Percentiles rank a stretch among this genome's conserved stretches.
Evolutionary conservation across 2,329 filamentous ascomycete species (phyloP).

Genomic region (Cordyceps farinosa): DNA sequence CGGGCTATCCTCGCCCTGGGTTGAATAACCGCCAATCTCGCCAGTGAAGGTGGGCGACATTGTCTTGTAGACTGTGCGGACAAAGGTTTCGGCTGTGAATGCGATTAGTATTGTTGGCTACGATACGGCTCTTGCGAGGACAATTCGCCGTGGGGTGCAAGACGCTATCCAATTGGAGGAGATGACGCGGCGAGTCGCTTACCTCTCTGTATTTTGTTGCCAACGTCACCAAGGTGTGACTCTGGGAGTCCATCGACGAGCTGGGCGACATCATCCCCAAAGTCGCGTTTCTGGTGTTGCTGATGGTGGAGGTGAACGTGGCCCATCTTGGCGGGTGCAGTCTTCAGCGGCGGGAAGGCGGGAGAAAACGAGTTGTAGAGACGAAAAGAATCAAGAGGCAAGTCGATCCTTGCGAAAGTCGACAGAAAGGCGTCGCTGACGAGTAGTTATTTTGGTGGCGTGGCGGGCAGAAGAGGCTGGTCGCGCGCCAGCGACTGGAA

Average conservation of each 20-base stretch:
- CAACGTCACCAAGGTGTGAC: not conserved
- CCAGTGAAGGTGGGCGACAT: slow-evolving; percentile 40
- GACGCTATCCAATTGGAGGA: not conserved
- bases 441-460: slow-evolving; percentile 12
- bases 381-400: not conserved
- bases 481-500: slow-evolving; percentile 16
- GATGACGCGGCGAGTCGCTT: not conserved
- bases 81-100: slow-evolving; percentile 9
- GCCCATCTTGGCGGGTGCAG: slow-evolving; percentile 15
- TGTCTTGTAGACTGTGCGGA: slow-evolving; percentile 41
- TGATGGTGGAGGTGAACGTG: slow-evolving; percentile 15
- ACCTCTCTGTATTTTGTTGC: slow-evolving; percentile 3
- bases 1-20: slow-evolving; percentile 17
- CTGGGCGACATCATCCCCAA: not conserved
- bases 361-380: not conserved
- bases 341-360: slow-evolving; percentile 2
- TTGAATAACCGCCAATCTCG: slow-evolving; percentile 41
- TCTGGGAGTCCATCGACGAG: not conserved
- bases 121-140: not conserved
- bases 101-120: not conserved
- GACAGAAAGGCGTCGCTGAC: not conserved
- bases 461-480: slow-evolving; percentile 13
- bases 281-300: slow-evolving; percentile 16
- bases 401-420: not conserved
- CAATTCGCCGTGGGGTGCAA: not conserved